Evolutionary conservation across 129 eudicot species (phyloP).

Genomic region (Solidago caesia): DNA sequence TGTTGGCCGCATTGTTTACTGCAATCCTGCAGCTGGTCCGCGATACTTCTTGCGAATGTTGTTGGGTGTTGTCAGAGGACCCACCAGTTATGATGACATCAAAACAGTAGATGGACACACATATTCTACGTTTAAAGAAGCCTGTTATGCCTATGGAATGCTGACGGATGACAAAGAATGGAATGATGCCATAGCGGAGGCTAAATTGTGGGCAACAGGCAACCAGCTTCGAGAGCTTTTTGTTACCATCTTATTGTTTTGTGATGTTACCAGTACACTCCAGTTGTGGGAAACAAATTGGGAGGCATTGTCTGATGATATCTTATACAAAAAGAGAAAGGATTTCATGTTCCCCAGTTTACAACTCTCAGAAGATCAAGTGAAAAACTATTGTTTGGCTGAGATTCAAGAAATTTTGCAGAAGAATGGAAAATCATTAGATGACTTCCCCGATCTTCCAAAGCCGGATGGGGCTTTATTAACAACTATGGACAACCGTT

Average conservation of each 20-base stretch:
- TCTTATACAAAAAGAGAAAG: too few species aligned
- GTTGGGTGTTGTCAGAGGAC: background rate
- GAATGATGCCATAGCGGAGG: background rate
- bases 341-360: too few species aligned
- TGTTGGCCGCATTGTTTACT: background rate
- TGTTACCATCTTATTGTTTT: background rate
- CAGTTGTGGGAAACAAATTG: background rate
- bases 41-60: background rate
- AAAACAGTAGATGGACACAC: background rate
- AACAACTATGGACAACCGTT: too few species aligned
- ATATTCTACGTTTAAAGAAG: background rate
- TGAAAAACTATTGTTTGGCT: too few species aligned
- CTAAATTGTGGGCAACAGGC: background rate
- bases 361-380: too few species aligned
- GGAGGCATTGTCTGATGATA: too few species aligned
- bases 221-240: background rate
- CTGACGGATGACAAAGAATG: background rate
- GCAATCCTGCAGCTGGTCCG: background rate
- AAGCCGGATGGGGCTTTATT: too few species aligned
- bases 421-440: too few species aligned
- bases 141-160: background rate
- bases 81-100: background rate
- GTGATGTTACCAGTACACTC: background rate
- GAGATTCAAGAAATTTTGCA: too few species aligned
- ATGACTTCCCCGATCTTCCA: too few species aligned